A percentile compares a stretch with the other conserved stretches of the same genome.
These are phyloP conservation scores for Linaria vulgaris DNA, from an alignment of 257 asterid genomes.

Conservation along the genomic window DNA sequence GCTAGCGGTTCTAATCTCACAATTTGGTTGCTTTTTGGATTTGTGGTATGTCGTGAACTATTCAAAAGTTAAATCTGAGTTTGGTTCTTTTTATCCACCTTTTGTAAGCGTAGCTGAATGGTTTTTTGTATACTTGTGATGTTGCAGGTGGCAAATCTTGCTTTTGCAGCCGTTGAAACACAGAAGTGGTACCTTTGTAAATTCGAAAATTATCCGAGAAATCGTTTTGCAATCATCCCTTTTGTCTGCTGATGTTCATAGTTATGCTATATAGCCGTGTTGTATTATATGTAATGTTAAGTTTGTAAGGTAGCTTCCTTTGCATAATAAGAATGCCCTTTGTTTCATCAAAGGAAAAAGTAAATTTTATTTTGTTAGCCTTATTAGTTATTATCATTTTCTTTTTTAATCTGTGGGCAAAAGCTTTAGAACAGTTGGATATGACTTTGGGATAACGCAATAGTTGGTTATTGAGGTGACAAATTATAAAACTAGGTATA, in stretches of 20 bases:
- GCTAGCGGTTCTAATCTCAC: slow-evolving; percentile 77
- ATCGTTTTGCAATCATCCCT: slow-evolving; percentile 66
- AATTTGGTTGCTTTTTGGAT: slow-evolving; percentile 67
- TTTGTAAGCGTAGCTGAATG: background rate
- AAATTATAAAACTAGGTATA: no score
- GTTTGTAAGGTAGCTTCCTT: no score
- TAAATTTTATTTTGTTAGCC: no score
- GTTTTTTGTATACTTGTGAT: background rate
- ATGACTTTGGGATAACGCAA: no score
- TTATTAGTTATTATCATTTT: no score
- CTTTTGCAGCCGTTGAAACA: slow-evolving; percentile 73
- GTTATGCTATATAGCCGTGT: background rate
- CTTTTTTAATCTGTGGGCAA: no score
- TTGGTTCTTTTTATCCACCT: background rate
- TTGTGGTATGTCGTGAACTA: slow-evolving; percentile 51
- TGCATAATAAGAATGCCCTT: no score
- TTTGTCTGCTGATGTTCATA: slow-evolving; percentile 35
- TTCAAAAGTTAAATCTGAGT: no score
- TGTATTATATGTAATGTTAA: background rate
- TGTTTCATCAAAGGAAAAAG: no score
- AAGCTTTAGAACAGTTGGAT: no score
- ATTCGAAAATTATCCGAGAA: slow-evolving; percentile 76
- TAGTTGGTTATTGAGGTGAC: no score
- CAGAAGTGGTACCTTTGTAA: slow-evolving; percentile 76
- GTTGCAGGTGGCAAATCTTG: slow-evolving; percentile 81